Evolutionary conservation across 129 eudicot genomes (phyloP), one percentile per base, ranked within the genome.

Genomic region (Centaurea solstitialis): DNA sequence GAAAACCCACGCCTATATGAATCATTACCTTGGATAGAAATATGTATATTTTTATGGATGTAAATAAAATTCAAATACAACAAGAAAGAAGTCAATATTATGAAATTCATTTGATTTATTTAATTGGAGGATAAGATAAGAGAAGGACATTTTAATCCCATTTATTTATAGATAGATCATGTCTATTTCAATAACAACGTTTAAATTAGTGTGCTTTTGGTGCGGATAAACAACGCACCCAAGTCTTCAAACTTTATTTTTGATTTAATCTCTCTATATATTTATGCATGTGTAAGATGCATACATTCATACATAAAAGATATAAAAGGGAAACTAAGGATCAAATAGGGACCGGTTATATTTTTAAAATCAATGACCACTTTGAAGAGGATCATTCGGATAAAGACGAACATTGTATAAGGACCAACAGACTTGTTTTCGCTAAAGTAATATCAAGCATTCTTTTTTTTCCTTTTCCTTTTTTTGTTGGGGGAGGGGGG

Each of bases 1-100:
- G 17, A 72, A 24, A 70, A 59, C 17, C 84, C 78, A 62, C 73
- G 78, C 73, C 47, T 39, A 43, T 17, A 79, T 80, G 78, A 30
- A 24, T 41, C 73, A 41, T 72, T 57, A 43, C 71, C 61, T 18
- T 21, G 71, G 17, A 70, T 45, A 2, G 59, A 17, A 13, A 39
- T 4, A 15, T 24, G 15, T 7, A 15, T 15, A n/a, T 12, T 2
- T 33, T 2, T 33, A 33, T 33, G n/a, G 59, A 3, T 45, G 59
- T 45, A 45, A 45, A 45, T 50, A 1, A 4, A 50, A 50, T 50
- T 13, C 6, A 50, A 53, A 53, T 79, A 70, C 82, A 79, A 21
- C n/a, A 71, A 39, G 7, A 53, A 73, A 62, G 39, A 64, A 61
- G 73, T 73, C 28, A 61, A 17, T 39, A 65, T 17, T 72, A 26